Conservation (phyloP, 2,329 filamentous ascomycete genomes). For the Neonectria punicea region DNA sequence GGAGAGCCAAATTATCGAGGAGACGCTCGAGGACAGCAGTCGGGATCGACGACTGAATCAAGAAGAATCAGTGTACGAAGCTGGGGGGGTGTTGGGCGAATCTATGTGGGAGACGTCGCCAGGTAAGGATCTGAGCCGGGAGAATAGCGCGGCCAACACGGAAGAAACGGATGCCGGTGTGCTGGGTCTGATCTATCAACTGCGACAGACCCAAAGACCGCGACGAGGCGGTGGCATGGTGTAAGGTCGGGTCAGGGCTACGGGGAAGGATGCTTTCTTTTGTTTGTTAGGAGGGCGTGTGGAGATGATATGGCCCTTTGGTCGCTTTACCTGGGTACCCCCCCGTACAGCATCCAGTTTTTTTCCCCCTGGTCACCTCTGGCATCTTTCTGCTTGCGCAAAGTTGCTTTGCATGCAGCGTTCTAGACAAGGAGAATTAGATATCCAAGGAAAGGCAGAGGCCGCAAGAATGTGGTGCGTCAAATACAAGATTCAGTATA, state of each 20-base stretch:
- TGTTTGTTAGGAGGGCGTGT: neutral
- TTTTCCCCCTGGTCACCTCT: neutral
- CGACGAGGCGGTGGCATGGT: constrained; percentile 56
- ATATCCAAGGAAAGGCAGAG: neutral
- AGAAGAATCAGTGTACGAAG: constrained; percentile 63
- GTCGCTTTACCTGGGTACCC: neutral
- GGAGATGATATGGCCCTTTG: constrained; percentile 5
- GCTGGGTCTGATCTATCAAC: constrained; percentile 67
- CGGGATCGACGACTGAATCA: constrained; percentile 58
- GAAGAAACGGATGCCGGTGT: constrained; percentile 65
- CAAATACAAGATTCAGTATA: neutral
- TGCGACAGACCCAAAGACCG: constrained; percentile 66
- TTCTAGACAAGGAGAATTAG: neutral
- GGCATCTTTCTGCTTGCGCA: neutral
- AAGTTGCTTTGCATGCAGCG: neutral
- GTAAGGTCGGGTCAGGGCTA: constrained; percentile 11
- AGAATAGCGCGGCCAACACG: constrained; percentile 59
- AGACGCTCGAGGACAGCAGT: constrained; percentile 61
- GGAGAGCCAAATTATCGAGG: constrained; percentile 65
- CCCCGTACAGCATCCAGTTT: neutral
- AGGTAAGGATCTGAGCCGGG: constrained; percentile 60
- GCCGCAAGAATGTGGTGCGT: neutral
- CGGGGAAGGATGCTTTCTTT: neutral
- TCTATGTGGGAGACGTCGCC: constrained; percentile 70
- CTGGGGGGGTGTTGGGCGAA: constrained; percentile 63